Conservation (phyloP, 192 early-diverging fungal genomes). For the Paraglomus occultum region DNA sequence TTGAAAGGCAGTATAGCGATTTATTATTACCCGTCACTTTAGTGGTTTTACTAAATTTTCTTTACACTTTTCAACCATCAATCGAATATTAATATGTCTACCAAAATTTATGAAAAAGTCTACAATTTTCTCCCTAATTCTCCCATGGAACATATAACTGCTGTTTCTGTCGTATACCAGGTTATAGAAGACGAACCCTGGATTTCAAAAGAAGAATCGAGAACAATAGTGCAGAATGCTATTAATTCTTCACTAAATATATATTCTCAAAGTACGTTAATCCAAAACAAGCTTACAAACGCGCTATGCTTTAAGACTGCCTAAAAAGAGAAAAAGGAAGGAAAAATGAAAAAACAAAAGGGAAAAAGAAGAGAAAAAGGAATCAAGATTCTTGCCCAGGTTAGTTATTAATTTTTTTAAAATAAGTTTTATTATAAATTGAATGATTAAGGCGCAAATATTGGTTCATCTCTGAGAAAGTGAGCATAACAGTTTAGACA, state of each 20-base stretch:
- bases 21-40: too few species aligned
- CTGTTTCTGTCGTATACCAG: conserved; percentile 10
- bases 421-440: conserved; percentile 1
- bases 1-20: too few species aligned
- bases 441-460: conserved; percentile 22
- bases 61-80: too few species aligned
- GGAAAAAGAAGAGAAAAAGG: too few species aligned
- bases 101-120: conserved; percentile 5
- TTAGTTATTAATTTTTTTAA: conserved; percentile 17
- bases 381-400: conserved; percentile 10
- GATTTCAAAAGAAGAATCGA: conserved; percentile 14
- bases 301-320: too few species aligned
- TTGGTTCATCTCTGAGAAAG: conserved; percentile 17
- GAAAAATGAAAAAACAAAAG: too few species aligned
- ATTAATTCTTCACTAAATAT: conserved; percentile 16
- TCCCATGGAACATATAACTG: conserved; percentile 13
- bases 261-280: conserved; percentile 13
- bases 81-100: conserved; percentile 7
- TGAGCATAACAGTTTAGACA: conserved; percentile 11
- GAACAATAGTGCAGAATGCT: conserved; percentile 15
- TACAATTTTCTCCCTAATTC: conserved; percentile 11
- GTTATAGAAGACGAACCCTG: conserved; percentile 18
- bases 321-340: too few species aligned
- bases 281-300: conserved; percentile 4
- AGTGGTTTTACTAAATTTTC: too few species aligned